Evolutionary conservation across 1,139 yeast genomes (phyloP).

Genomic region (Lodderomyces metapsilosis): DNA sequence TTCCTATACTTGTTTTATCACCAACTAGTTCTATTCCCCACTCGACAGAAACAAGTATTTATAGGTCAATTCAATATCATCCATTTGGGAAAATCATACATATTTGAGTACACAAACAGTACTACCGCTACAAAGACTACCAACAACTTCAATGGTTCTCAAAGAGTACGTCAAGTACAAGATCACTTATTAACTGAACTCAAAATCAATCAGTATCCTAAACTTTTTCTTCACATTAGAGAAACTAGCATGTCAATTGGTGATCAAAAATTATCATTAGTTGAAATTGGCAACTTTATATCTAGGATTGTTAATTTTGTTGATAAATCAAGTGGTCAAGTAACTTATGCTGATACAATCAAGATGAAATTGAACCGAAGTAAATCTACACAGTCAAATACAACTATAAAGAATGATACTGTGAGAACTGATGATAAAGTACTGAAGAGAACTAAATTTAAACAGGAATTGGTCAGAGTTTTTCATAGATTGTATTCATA

Average conservation of each 20-base stretch:
- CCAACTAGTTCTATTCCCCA: constrained; percentile 10
- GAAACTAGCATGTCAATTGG: background rate
- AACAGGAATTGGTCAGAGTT: background rate
- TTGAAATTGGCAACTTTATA: constrained; percentile 11
- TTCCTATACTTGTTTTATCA: constrained; percentile 14
- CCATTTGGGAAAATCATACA: constrained; percentile 15
- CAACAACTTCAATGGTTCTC: background rate
- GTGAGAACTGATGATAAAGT: background rate
- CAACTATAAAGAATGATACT: background rate
- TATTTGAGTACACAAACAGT: constrained; percentile 6
- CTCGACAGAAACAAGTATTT: constrained; percentile 5
- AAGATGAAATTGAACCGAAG: constrained; percentile 10
- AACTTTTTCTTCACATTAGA: constrained; percentile 10
- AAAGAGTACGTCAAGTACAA: background rate
- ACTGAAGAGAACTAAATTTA: background rate
- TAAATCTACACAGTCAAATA: constrained; percentile 2
- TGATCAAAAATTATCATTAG: constrained; percentile 3
- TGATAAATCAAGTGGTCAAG: constrained; percentile 14
- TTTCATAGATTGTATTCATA: constrained; percentile 1
- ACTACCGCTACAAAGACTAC: background rate
- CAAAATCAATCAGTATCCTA: constrained; percentile 11
- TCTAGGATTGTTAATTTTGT: constrained; percentile 5
- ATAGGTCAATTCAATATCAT: constrained; percentile 14
- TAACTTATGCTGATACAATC: constrained; percentile 14
- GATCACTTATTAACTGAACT: constrained; percentile 9